Conservation (phyloP, 129 eudicot species). For the sunflower (Helianthus annuus) region HanXRQr2.0-SUNRISE NC_035438.2:7803321-7803820, state of each 20-base stretch:
- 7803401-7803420: too few species aligned
- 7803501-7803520: background rate
- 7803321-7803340: too few species aligned
- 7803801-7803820: conserved; percentile 35
- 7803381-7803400: too few species aligned
- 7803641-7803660: too few species aligned
- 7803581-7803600: background rate
- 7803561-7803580: conserved; percentile 26
- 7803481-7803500: background rate
- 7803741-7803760: background rate
- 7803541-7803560: conserved; percentile 10
- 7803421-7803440: background rate
- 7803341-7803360: too few species aligned
- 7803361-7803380: too few species aligned
- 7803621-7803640: background rate
- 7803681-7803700: background rate
- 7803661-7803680: background rate
- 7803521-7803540: conserved; percentile 8
- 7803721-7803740: background rate
- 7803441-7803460: background rate
- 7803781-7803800: background rate
- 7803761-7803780: background rate
- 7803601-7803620: background rate
- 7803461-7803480: background rate
- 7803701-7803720: background rate